Percentiles rank a stretch among this genome's conserved stretches.
These are phyloP conservation scores for Solanum chilense DNA, from an alignment of 257 asterid genomes.

Conservation along the genomic window DNA sequence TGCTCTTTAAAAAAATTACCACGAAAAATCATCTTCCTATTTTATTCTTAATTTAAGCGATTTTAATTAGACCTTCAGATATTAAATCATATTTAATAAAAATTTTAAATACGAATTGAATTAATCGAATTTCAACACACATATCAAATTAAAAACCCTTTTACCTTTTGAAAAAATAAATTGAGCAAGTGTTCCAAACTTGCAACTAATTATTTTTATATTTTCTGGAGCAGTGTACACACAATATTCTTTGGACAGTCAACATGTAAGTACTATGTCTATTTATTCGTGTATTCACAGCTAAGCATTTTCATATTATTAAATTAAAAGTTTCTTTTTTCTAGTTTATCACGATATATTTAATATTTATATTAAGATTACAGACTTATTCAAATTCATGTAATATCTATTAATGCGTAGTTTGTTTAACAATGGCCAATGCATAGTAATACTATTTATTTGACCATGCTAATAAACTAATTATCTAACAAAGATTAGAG, in stretches of 20 bases:
- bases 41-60: neutral
- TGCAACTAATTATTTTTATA: neutral
- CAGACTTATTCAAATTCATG: neutral
- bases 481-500: neutral
- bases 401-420: neutral
- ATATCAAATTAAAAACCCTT: too few species aligned
- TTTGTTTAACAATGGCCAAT: neutral
- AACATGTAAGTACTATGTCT: neutral
- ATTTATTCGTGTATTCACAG: neutral
- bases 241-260: neutral
- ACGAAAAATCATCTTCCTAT: neutral
- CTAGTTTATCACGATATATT: neutral
- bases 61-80: fast-evolving
- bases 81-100: fast-evolving
- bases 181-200: neutral
- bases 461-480: neutral
- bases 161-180: too few species aligned
- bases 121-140: neutral
- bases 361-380: fast-evolving
- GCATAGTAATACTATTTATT: too few species aligned
- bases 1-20: fast-evolving
- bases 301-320: neutral
- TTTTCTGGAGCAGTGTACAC: neutral
- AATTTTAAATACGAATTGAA: fast-evolving
- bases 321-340: neutral